A percentile compares a stretch with the other conserved stretches of the same genome.
These are phyloP conservation scores for Penicillium carneum DNA, from an alignment of 2,329 filamentous ascomycete species.

Conservation along the genomic window DNA sequence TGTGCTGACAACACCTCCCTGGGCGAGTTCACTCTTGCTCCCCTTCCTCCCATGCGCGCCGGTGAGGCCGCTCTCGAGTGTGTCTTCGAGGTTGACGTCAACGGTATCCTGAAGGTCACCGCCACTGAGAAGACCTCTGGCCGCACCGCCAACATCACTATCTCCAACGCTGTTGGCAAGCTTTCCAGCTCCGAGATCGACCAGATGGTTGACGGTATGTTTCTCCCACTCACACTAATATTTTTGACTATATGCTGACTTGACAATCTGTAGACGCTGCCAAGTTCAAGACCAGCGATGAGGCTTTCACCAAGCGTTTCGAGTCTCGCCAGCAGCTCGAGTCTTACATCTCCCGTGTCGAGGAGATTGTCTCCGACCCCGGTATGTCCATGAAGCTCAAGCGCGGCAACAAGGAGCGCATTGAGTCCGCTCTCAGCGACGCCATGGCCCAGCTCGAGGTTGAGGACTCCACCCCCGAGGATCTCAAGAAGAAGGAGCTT, in stretches of 20 bases:
- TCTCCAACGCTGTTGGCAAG: constrained; percentile 99
- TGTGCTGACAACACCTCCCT: constrained; percentile 98
- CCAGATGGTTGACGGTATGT: constrained; percentile 87
- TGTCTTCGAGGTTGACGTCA: constrained; percentile 99
- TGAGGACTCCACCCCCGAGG: constrained; percentile 87
- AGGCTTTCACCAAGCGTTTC: constrained; percentile 99
- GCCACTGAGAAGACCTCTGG: constrained; percentile 99
- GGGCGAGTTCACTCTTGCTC: constrained; percentile 94
- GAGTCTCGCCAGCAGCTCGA: constrained; percentile 99
- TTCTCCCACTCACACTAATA: not conserved
- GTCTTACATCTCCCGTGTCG: constrained; percentile 96
- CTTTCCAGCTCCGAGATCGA: constrained; percentile 93
- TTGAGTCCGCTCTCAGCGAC: constrained; percentile 93
- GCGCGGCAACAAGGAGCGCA: constrained; percentile 99
- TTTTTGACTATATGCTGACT: constrained; percentile 21
- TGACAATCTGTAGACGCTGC: constrained; percentile 71
- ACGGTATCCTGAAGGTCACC: constrained; percentile 99
- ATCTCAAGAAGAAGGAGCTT: constrained; percentile 99
- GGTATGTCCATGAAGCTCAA: constrained; percentile 96
- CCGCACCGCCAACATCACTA: constrained; percentile 98
- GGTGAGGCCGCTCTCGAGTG: constrained; percentile 96
- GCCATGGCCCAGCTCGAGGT: constrained; percentile 98
- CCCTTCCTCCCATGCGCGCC: constrained; percentile 84
- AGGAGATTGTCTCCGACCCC: constrained; percentile 98
- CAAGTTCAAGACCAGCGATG: constrained; percentile 98